Evolutionary conservation across 805 yeast species (phyloP), one percentile per base, ranked within the genome.

Genomic region (Wickerhamomyces chambardii): DNA sequence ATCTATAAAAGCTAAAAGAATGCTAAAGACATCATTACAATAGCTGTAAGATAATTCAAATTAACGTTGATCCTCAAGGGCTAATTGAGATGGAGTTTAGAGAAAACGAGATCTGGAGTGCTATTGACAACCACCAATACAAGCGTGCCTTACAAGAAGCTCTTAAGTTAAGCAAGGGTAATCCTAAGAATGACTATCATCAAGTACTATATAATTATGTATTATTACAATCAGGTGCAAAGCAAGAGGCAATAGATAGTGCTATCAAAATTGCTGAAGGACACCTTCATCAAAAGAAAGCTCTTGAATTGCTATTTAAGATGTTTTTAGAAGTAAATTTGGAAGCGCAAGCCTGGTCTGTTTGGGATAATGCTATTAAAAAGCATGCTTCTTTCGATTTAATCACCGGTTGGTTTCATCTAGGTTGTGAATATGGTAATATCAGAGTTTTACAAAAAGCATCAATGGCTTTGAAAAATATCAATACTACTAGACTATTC

Each of bases 351-450:
- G 68, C 75, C 4, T 46, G 59, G 15, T 64, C 59, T 32, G 65
- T 74, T 1, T 79, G 70, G 48, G 86, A 78, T 40, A 68, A 61
- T 36, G 77, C 78, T 3, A 65, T 71, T 30, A 70, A 71, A 48
- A 74, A 70, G 48, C 76, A 73, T 43, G 78, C 81, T 4, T 63
- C 68, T 5, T 57, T 64, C 30, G 63, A 62, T 9, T 51, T 73
- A 24, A 56, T 73, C 6, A 55, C 63, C 30, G 62, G 61, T 25
- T 84, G 90, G 87, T 77, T 78, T 49, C 64, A 64, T 28, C 56
- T 65, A 29, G 61, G 79, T 21, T 48, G 78, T 21, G 64, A 63
- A 6, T 57, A 56, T 28, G 61, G 59, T 27, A 75, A 81, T 51
- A 51, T 64, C 17, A 56, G 65, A 31, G 68, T 73, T 14, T 55